Base-by-base conservation (phyloP, 371 early-diverging fungal species). In the Mucor saturninus region DNA sequence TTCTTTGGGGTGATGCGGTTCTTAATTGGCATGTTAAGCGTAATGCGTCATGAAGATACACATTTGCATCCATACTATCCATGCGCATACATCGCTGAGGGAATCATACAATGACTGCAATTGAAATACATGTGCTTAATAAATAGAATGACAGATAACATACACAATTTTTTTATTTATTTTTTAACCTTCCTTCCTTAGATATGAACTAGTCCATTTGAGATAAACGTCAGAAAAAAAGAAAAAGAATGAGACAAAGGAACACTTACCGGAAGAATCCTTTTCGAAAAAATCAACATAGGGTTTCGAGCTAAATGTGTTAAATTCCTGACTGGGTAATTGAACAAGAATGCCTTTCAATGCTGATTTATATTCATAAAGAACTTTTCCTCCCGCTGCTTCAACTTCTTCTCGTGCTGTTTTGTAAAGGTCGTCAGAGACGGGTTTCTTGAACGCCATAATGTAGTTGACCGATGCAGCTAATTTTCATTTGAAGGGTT, bases 201-300 rank as follows among this genome's bases (percentile, higher is more conserved):
- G 35, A 35, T 35, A 35, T 35, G 35, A 35, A 35, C 35, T 35
- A 6, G 35, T 35, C 21, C 21, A 21, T 21, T 21, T 21, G 1
- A 21, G 21, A 35, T 35, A 35, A 35, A 35, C 21, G 35, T 35
- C 6, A 6, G 35, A 35, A 35, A 6, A 35, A 35, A 4, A 4
- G 1, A 35, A 8, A 6, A 35, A 6, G 8, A 6, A 35, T 1
- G 8, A 35, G 35, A 35, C 35, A 11, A 42, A 38, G 38, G 6
- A 11, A 42, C 39, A 13, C 26, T 50, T 64, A 72, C 72, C 74
- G 56, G 67, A 45, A 46, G 65, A 51, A 35, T 74, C 74, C 30
- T 54, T 32, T 38, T 74, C 74, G 10, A 74, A 50, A 59, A 67
- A 74, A 2, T 70, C 71, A 32, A 70, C 61, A 54, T 71, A 74